These are phyloP conservation scores for Secale cereale DNA, from an alignment of 176 grass and related monocot species.

Conservation along the genomic window DNA sequence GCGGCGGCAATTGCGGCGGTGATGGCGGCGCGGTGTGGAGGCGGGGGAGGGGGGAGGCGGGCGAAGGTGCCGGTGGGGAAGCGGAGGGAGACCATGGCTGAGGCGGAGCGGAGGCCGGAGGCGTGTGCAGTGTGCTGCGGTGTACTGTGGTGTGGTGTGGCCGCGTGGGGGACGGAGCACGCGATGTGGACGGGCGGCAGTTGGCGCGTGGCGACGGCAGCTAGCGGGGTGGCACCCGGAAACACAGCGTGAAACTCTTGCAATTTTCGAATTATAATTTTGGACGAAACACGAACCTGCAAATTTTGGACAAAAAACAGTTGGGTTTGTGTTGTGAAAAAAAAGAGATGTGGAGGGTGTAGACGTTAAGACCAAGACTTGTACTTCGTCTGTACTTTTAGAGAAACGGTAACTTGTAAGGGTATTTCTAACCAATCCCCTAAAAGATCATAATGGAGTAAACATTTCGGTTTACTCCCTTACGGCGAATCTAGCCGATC, in stretches of 20 bases:
- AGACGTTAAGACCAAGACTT: too few relatives aligned
- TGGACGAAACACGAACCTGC: too few relatives aligned
- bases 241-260: neutral
- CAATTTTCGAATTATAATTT: neutral
- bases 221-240: neutral
- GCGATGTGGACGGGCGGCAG: slow-evolving; percentile 21
- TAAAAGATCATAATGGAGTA: too few relatives aligned
- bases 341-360: too few relatives aligned
- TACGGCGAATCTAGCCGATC: too few relatives aligned
- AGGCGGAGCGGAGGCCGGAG: slow-evolving; percentile 7
- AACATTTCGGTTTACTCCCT: too few relatives aligned
- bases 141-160: neutral
- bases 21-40: slow-evolving; percentile 4
- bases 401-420: too few relatives aligned
- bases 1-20: slow-evolving; percentile 40
- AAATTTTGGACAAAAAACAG: too few relatives aligned
- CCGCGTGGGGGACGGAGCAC: slow-evolving; percentile 20
- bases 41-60: slow-evolving; percentile 8
- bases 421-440: too few relatives aligned
- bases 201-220: neutral
- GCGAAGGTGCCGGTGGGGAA: slow-evolving; percentile 26
- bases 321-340: too few relatives aligned
- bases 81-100: slow-evolving; percentile 45
- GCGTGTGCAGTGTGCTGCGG: neutral
- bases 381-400: too few relatives aligned